Base-by-base conservation (phyloP, 2,329 filamentous ascomycete species). In the Trichoderma aggressivum region DNA sequence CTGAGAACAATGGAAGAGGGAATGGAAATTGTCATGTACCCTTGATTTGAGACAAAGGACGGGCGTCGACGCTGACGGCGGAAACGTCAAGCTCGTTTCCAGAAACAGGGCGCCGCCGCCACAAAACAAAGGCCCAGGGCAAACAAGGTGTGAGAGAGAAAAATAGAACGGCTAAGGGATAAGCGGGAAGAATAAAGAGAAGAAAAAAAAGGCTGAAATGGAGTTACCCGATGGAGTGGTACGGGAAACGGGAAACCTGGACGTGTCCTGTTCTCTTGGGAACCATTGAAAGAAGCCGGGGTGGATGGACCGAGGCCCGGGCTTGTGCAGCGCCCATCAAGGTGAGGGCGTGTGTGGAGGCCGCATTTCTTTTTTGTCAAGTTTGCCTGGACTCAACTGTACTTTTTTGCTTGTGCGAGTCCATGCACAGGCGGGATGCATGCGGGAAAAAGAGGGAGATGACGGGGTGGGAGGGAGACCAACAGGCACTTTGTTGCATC, bases 51-150 rank as follows among this genome's bases (percentile, higher is more conserved):
- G 50, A 43, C 50, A 39, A 18, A 39, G 34, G 56, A 70, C 69
- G 69, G 69, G 69, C 69, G 69, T 53, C 34, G 53, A 59, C 36
- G 69, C 69, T 70, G 69, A 70, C 63, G 21, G 63, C 28, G 43
- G 63, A 30, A 50, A 28, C 21, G 61, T 63, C 61, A 39, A 61
- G 59, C 24, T 18, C 32, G 28, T 14, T 39, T 67, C 58, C 64
- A 47, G 21, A 36, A 59, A 59, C 64, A 67, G 28, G 55, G 64
- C 30, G 36, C 26, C 64, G 64, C 34, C 64, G 7, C 64, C 53
- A 56, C 53, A 58, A 16, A 3, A 28, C 26, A n/a, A 43, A 39
- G 24, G 6, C 28, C 36, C 36, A 24, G 21, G n/a, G n/a, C 18
- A 36, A 36, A 56, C 6, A 7, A n/a, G 16, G n/a, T 32, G n/a